Evolutionary conservation across 768 basidiomycete genomes (phyloP).

Genomic region (Trametes cingulata): DNA sequence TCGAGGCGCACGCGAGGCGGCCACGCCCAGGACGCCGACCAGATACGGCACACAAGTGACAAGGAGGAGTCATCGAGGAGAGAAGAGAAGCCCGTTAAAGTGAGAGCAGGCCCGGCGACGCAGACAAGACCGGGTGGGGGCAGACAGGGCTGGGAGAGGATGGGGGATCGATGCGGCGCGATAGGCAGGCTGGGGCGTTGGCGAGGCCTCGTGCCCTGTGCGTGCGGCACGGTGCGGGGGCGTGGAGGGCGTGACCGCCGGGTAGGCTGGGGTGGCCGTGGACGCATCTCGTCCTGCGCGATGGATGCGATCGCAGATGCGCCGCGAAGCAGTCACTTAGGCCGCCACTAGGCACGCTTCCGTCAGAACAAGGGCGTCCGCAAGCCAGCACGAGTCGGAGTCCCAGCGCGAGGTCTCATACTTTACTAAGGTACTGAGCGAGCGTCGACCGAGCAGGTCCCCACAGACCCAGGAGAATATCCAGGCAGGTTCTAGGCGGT

Average conservation of each 20-base stretch:
- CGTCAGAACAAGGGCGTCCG: slow-evolving; percentile 3
- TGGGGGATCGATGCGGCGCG: slow-evolving; percentile 14
- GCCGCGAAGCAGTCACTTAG: neutral
- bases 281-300: slow-evolving; percentile 13
- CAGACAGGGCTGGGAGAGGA: neutral
- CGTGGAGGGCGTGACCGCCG: slow-evolving; percentile 3
- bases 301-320: slow-evolving; percentile 14
- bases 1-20: neutral
- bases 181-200: slow-evolving; percentile 11
- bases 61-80: too few relatives aligned
- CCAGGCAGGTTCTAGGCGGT: neutral
- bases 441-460: neutral
- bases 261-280: neutral
- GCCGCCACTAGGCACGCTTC: slow-evolving; percentile 10
- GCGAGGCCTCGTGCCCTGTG: slow-evolving; percentile 20
- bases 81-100: neutral
- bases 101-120: too few relatives aligned
- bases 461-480: neutral
- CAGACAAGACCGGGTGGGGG: too few relatives aligned
- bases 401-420: too few relatives aligned
- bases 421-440: too few relatives aligned
- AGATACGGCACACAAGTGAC: too few relatives aligned
- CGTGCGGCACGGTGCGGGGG: slow-evolving; percentile 13
- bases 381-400: neutral
- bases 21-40: neutral